phyloP scores from a whole-genome alignment of 768 basidiomycete species.

The Porphyrellus cyaneotinctus region DNA sequence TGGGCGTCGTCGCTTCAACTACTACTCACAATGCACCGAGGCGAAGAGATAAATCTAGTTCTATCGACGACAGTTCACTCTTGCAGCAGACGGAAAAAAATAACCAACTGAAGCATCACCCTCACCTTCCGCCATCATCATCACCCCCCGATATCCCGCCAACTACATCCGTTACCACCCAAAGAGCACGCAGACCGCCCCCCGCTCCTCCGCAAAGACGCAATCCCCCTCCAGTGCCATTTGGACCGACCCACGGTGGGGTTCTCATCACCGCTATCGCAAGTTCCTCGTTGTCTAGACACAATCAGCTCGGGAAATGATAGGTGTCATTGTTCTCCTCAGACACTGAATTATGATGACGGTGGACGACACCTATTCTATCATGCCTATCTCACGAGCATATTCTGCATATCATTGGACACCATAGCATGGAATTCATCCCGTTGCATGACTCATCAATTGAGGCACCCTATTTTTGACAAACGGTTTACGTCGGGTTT shows the following conservation, averaged over 20 bases:
- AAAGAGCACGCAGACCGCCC: conserved; percentile 46
- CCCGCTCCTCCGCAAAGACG: conserved; percentile 66
- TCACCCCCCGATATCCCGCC: conserved; percentile 16
- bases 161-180: conserved; percentile 18
- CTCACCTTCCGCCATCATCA: conserved; percentile 17
- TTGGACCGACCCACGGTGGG: conserved; percentile 44
- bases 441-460: background rate
- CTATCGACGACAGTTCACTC: conserved; percentile 25
- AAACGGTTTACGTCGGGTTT: background rate
- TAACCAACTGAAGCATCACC: conserved; percentile 14
- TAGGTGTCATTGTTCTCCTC: conserved; percentile 1
- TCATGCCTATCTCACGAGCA: conserved; percentile 17
- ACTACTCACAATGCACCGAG: conserved; percentile 10
- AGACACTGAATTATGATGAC: conserved; percentile 1
- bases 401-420: conserved; percentile 21
- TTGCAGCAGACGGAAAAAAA: conserved; percentile 17
- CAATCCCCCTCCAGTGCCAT: conserved; percentile 69
- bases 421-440: conserved; percentile 12
- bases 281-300: conserved; percentile 30
- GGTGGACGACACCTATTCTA: conserved; percentile 8
- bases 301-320: conserved; percentile 17
- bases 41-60: conserved; percentile 25
- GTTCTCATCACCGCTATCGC: conserved; percentile 59
- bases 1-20: conserved; percentile 29
- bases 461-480: background rate